Percentiles rank a stretch among this genome's conserved stretches.
phyloP scores from a whole-genome alignment of 495 filamentous ascomycete genomes.

The Xylaria flabelliformis region DNA sequence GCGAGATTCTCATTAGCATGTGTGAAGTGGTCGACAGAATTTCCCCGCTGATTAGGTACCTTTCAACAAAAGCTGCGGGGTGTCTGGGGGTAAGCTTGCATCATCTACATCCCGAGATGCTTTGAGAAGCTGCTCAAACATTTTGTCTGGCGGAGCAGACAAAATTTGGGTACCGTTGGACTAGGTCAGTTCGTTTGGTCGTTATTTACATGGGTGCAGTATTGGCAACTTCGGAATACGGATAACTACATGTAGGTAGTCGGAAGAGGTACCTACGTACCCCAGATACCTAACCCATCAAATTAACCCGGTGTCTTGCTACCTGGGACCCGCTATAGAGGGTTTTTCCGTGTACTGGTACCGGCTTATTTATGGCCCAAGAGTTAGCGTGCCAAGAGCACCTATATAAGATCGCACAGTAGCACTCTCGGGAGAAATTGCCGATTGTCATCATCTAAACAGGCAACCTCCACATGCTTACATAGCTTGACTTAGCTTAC shows the following conservation, averaged over 20 bases:
- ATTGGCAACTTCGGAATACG: not conserved
- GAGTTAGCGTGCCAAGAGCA: no score
- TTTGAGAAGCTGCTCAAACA: constrained; percentile 22
- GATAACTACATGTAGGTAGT: not conserved
- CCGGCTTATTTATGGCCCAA: no score
- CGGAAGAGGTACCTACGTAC: not conserved
- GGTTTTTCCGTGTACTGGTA: no score
- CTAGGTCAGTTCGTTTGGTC: not conserved
- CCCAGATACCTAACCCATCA: constrained; percentile 5
- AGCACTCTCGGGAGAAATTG: not conserved
- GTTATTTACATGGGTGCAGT: not conserved
- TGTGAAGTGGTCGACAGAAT: not conserved
- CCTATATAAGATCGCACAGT: no score
- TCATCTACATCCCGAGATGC: not conserved
- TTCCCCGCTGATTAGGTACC: not conserved
- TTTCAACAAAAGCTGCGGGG: not conserved
- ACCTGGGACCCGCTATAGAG: no score
- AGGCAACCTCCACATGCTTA: not conserved
- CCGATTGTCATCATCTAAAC: not conserved
- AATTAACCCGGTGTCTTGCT: not conserved
- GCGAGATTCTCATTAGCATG: constrained; percentile 10
- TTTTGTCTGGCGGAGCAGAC: not conserved
- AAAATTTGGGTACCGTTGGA: not conserved
- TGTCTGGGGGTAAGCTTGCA: constrained; percentile 1
- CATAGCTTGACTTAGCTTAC: not conserved